phyloP scores from a whole-genome alignment of 2,329 filamentous ascomycete genomes.

The Talaromyces sp. region DNA sequence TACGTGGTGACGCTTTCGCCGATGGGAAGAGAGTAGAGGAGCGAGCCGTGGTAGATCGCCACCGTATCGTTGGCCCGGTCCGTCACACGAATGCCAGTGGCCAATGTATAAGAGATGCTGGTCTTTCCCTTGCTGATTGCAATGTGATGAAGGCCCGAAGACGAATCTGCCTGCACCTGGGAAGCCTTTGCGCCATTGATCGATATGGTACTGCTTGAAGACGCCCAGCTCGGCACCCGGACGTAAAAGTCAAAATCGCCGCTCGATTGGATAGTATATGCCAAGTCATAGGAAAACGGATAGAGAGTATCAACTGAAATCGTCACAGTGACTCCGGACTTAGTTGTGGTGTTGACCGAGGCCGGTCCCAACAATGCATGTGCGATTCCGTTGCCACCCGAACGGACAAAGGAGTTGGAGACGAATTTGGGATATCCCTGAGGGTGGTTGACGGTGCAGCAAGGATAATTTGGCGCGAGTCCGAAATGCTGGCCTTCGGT shows the following conservation, averaged over 20 bases:
- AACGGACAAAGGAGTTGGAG: constrained; percentile 42
- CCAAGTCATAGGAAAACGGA: constrained; percentile 39
- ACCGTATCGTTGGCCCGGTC: constrained; percentile 40
- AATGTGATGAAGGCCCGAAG: constrained; percentile 35
- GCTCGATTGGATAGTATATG: constrained; percentile 36
- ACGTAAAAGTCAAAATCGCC: constrained; percentile 40
- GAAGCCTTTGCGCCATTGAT: constrained; percentile 17
- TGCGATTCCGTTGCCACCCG: constrained; percentile 41
- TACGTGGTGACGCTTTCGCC: constrained; percentile 22
- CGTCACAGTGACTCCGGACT: constrained; percentile 30
- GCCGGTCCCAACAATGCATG: constrained; percentile 49
- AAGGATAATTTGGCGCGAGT: constrained; percentile 48
- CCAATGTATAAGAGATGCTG: constrained; percentile 29
- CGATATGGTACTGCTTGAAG: constrained; percentile 18
- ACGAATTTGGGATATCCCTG: constrained; percentile 55
- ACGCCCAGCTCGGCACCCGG: constrained; percentile 43
- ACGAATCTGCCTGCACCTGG: constrained; percentile 24
- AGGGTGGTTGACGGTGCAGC: constrained; percentile 56
- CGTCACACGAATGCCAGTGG: constrained; percentile 26
- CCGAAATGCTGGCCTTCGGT: constrained; percentile 45
- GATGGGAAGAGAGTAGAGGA: constrained; percentile 42
- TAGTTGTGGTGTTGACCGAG: constrained; percentile 35
- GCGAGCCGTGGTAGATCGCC: constrained; percentile 39
- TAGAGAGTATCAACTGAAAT: constrained; percentile 48
- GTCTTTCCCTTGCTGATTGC: constrained; percentile 28